A percentile compares a stretch with the other conserved stretches of the same genome.
These are phyloP conservation scores for Tylopilus subfusipes DNA, from an alignment of 768 basidiomycete species.

Conservation along the genomic window DNA sequence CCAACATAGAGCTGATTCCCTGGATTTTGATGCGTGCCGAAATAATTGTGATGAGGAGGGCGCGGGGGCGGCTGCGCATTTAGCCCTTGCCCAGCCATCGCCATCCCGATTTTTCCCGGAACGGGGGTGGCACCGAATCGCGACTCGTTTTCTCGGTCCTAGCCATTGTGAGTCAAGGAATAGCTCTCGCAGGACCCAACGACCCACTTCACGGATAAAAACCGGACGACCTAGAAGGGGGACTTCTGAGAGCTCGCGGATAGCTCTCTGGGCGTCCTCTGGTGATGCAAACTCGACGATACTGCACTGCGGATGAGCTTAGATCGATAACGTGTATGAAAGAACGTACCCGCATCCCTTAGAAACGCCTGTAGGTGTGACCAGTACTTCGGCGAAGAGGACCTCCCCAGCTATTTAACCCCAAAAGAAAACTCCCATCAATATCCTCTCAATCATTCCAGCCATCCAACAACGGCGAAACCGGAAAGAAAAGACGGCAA, in stretches of 20 bases:
- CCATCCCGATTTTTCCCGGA: conserved; percentile 93
- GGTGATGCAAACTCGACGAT: conserved; percentile 93
- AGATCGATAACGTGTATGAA: background rate
- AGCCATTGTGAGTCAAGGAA: background rate
- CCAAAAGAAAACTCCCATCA: conserved; percentile 91
- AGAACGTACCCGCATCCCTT: conserved; percentile 96
- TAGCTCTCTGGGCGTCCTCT: conserved; percentile 86
- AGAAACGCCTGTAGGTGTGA: conserved; percentile 93
- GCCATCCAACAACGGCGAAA: conserved; percentile 46
- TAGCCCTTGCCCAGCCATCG: conserved; percentile 89
- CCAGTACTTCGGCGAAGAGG: conserved; percentile 98
- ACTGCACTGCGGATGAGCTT: conserved; percentile 40
- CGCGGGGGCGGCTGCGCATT: conserved; percentile 79
- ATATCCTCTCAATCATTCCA: conserved; percentile 76
- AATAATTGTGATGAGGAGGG: conserved; percentile 76
- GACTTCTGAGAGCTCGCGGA: conserved; percentile 87
- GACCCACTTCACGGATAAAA: conserved; percentile 87
- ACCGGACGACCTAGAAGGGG: conserved; percentile 90
- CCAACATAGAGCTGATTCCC: conserved; percentile 92
- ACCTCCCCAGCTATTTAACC: conserved; percentile 98
- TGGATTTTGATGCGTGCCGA: conserved; percentile 53
- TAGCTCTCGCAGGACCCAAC: background rate
- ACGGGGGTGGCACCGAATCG: conserved; percentile 95
- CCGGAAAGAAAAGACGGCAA: conserved; percentile 38
- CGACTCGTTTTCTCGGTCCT: conserved; percentile 97